Evolutionary conservation across 495 filamentous ascomycete species (phyloP), one percentile per base, ranked within the genome.

Genomic region (Jackrogersella minutella): DNA sequence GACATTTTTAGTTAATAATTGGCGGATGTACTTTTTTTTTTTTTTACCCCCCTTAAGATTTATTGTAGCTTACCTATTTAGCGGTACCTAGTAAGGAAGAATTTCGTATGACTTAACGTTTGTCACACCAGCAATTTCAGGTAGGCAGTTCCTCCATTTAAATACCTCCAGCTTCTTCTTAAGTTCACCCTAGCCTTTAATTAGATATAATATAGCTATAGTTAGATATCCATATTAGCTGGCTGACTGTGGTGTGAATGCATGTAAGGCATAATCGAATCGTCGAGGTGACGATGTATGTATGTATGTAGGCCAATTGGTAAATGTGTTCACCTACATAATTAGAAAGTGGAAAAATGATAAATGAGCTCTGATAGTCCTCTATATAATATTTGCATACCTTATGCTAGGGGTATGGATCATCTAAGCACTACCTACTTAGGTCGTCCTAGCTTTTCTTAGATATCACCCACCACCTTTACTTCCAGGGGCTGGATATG

Each of bases 181-280:
- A 26, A 49, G 3, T 49, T 49, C n/a, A n/a, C n/a, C n/a, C n/a
- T 31, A 49, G 26, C 17, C 13, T 31, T 30, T 44, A 34, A 52
- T 61, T 61, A 47, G 58, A 9, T 53, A 31, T 8, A 28, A n/a
- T 43, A 53, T 61, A 19, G 37, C 26, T 43, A 52, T 40, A 39
- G 24, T 31, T 17, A 52, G 37, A 43, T 9, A 41, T 8, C 5
- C 11, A 49, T 52, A 36, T 52, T 24, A 26, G 36, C 47, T 41
- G 36, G 43, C 46, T 22, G 36, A 24, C 51, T 52, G 57, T 26
- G 49, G 24, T 22, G 37, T 21, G 17, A 30, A 11, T 41, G 34
- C 52, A 16, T 55, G 24, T 56, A 19, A 52, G 47, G 58, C 55
- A 37, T 24, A 58, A 14, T 33, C 39, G 16, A 16, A 10, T 30